Percentiles rank a stretch among this genome's conserved stretches.
Evolutionary conservation across 176 grass and related monocot species (phyloP).

Genomic region (Raddia distichophylla): DNA sequence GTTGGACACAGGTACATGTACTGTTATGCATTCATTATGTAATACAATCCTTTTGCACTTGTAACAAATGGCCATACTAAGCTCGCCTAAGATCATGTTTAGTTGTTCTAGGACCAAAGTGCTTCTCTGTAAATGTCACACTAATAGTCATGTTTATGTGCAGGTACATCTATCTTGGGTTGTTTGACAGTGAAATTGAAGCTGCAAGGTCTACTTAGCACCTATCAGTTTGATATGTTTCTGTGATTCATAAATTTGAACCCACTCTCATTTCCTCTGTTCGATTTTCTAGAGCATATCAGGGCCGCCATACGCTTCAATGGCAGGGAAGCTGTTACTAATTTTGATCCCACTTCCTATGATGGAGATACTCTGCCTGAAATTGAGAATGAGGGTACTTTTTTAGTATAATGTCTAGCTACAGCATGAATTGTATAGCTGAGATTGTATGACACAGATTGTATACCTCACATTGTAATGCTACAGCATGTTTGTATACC

Average conservation of each 20-base stretch:
- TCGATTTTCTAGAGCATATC: constrained; percentile 64
- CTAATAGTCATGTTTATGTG: constrained; percentile 34
- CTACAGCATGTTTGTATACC: too few species aligned
- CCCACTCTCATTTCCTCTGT: not conserved
- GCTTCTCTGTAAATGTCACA: not conserved
- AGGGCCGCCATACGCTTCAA: constrained; percentile 79
- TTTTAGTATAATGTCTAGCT: constrained; percentile 9
- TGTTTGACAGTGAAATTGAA: constrained; percentile 89
- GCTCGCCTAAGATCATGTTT: not conserved
- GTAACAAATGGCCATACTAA: not conserved
- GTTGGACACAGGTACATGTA: not conserved
- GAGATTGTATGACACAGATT: too few species aligned
- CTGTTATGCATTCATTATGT: not conserved
- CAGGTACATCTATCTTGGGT: constrained; percentile 90
- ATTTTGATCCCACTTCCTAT: constrained; percentile 73
- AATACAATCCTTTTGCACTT: not conserved
- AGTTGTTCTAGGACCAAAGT: not conserved
- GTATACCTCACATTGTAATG: too few species aligned
- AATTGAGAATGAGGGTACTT: constrained; percentile 65
- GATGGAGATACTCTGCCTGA: constrained; percentile 57
- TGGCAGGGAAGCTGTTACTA: constrained; percentile 75
- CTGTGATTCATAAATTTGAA: not conserved
- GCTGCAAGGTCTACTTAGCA: constrained; percentile 70
- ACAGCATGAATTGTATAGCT: too few species aligned
- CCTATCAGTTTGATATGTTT: not conserved